Base-by-base conservation (phyloP, 2,329 filamentous ascomycete species). In the Eutypa lata region DNA sequence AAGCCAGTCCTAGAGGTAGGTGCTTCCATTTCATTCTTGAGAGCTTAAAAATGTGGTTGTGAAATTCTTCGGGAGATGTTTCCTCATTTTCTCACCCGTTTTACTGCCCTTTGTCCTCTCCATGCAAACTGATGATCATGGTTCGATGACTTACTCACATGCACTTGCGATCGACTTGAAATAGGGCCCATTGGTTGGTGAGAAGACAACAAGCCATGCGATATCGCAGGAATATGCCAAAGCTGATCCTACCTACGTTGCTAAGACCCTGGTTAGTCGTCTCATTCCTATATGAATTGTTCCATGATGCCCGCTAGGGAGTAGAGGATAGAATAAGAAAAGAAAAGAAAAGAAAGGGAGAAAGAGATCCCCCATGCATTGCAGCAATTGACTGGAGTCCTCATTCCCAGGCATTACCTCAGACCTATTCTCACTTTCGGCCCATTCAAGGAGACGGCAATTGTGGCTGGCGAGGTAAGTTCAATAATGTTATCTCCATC, bases 391-490 rank as follows among this genome's bases (percentile, higher is more conserved):
- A 62, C 62, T 49, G 47, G n/a, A 28, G 50, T 44, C 38, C 49
- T 57, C 28, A 40, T 55, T 50, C 35, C 14, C 61, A 96, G 91
- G 81, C 86, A 19, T 80, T 99, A 51, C 88, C 91, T 7, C 80
- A 87, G 63, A 90, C 88, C 52, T 96, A 96, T 71, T 89, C 90
- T 19, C 87, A 91, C 68, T 96, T 93, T 68, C 90, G 94, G 51
- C 87, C 87, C 11, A 85, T 96, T 69, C 87, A 89, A 71, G 93
- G 94, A 50, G 93, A 97, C 73, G 94, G 94, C 54, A 95, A 96
- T 69, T 97, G 94, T 73, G 94, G 93, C 65, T 97, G 94, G 93
- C 84, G 93, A 87, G 94, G 93, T 97, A 80, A 77, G 86, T 75
- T 58, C n/a, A 59, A 49, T 37, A 18, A 21, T 43, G 31, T 53